A percentile compares a stretch with the other conserved stretches of the same genome.
Conservation (phyloP, 139 green algal genomes). For the Asterochloris erici region DNA sequence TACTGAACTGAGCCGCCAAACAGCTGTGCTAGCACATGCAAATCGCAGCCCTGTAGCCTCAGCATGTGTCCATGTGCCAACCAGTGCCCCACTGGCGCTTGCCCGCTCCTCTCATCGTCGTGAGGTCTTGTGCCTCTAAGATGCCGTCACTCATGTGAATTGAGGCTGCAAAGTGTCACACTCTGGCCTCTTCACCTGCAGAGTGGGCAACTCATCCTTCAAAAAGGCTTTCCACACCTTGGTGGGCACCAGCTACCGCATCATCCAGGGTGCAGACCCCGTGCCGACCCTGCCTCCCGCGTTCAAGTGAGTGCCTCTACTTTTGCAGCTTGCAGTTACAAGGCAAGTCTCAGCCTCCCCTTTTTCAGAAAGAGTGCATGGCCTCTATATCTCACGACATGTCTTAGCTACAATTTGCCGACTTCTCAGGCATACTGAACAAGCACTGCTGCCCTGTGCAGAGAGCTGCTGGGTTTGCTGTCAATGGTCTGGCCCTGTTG, state of each 20-base stretch:
- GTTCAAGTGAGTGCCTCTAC: constrained; percentile 1
- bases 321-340: not conserved
- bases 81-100: not conserved
- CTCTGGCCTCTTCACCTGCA: constrained; percentile 19
- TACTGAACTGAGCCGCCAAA: not conserved
- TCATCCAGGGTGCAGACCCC: constrained; percentile 26
- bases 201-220: constrained; percentile 28
- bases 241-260: constrained; percentile 24
- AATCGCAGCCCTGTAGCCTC: not conserved
- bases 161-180: constrained; percentile 20
- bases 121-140: not conserved
- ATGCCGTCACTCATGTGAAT: constrained; percentile 21
- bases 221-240: constrained; percentile 25
- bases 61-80: too few relatives aligned
- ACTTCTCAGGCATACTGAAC: not conserved
- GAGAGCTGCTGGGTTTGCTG: not conserved
- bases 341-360: not conserved
- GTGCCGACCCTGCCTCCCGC: constrained; percentile 23
- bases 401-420: not conserved
- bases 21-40: not conserved
- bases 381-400: not conserved
- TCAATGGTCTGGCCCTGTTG: not conserved
- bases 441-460: not conserved
- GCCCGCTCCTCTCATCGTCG: not conserved
- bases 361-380: not conserved